These are phyloP conservation scores for Fusarium udum DNA, from an alignment of 2,329 filamentous ascomycete species.

Conservation along the genomic window DNA sequence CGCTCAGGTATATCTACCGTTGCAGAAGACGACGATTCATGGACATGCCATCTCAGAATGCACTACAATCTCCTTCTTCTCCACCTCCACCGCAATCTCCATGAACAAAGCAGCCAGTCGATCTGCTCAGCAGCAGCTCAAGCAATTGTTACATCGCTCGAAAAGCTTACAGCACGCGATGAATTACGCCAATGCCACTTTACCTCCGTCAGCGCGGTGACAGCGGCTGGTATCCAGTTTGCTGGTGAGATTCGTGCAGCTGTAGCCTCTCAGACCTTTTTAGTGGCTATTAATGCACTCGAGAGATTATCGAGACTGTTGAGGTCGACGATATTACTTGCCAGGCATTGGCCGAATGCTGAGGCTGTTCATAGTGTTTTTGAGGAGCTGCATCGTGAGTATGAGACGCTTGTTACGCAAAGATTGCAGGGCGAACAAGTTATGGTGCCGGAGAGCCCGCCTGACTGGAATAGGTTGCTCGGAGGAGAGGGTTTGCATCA, in stretches of 20 bases:
- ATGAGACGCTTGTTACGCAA: constrained; percentile 38
- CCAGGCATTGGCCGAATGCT: constrained; percentile 38
- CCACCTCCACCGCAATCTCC: constrained; percentile 37
- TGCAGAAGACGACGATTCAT: constrained; percentile 33
- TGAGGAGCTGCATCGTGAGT: constrained; percentile 39
- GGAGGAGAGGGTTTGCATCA: constrained; percentile 31
- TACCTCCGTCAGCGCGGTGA: constrained; percentile 38
- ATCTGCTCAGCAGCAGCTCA: constrained; percentile 41
- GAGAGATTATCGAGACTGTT: constrained; percentile 32
- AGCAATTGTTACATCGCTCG: constrained; percentile 37
- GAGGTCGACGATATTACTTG: constrained; percentile 26
- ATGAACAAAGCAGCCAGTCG: constrained; percentile 30
- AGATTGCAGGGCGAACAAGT: constrained; percentile 39
- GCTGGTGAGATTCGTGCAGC: constrained; percentile 38
- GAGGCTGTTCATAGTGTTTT: constrained; percentile 42
- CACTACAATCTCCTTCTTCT: constrained; percentile 39
- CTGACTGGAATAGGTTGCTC: constrained; percentile 39
- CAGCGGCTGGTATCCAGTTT: constrained; percentile 39
- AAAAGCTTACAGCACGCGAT: constrained; percentile 33
- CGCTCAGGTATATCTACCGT: constrained; percentile 39
- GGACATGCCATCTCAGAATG: constrained; percentile 39
- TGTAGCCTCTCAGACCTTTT: constrained; percentile 25
- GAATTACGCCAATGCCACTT: constrained; percentile 39
- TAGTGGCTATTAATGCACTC: constrained; percentile 36
- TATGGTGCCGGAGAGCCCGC: constrained; percentile 37